Percentiles rank a stretch among this genome's conserved stretches.
phyloP scores from a whole-genome alignment of 2,329 filamentous ascomycete species.

The Trichoderma cornu-damae region DNA sequence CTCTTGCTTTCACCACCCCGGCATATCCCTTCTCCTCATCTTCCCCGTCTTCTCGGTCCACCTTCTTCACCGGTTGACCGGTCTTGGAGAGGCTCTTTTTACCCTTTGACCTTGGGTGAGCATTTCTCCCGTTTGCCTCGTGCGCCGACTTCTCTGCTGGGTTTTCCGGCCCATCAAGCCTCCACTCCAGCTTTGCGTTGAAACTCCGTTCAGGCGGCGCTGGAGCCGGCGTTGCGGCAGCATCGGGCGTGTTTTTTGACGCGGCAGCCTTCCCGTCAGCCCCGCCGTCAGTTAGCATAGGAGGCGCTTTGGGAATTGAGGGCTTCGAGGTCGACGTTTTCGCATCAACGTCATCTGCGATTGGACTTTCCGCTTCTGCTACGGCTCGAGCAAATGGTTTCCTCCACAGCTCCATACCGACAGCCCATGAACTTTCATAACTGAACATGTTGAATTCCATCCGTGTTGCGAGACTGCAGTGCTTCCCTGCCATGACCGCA shows the following conservation, averaged over 20 bases:
- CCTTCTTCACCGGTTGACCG: conserved; percentile 22
- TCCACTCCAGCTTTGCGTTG: conserved; percentile 50
- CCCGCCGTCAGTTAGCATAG: neutral
- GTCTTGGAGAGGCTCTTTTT: conserved; percentile 34
- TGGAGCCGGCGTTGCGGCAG: neutral
- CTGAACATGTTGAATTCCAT: conserved; percentile 98
- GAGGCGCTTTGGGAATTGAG: neutral
- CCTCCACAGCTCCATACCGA: conserved; percentile 91
- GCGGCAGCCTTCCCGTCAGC: neutral
- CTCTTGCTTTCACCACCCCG: conserved; percentile 81
- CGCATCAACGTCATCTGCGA: neutral
- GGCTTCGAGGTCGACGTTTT: neutral
- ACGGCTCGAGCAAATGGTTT: conserved; percentile 44
- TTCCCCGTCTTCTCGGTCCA: neutral
- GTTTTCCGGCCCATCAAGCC: conserved; percentile 38
- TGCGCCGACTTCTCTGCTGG: neutral
- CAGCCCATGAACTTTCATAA: conserved; percentile 89
- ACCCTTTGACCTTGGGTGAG: conserved; percentile 50
- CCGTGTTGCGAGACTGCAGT: conserved; percentile 79
- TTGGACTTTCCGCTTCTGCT: conserved; percentile 31
- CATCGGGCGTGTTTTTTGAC: neutral
- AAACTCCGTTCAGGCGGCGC: conserved; percentile 39
- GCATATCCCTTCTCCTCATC: conserved; percentile 60
- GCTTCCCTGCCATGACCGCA: conserved; percentile 77
- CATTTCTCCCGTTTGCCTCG: neutral